A percentile compares a stretch with the other conserved stretches of the same genome.
Evolutionary conservation across 2,329 filamentous ascomycete species (phyloP).

Genomic region (Neocatenulostroma microsporum): DNA sequence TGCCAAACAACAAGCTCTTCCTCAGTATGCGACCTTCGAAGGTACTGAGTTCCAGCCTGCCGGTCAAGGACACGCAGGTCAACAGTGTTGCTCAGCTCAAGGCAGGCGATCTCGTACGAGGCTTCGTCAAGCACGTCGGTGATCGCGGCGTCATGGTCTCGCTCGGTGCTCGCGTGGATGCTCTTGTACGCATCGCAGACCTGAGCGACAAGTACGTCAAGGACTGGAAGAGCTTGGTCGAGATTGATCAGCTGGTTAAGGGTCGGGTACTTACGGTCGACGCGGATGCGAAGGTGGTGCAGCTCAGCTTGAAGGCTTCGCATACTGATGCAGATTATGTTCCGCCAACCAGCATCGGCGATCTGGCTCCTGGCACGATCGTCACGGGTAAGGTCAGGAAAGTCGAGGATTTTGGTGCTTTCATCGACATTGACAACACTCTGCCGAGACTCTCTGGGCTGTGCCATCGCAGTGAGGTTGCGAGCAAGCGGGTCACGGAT

Average conservation of each 20-base stretch:
- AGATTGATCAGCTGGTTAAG: slow-evolving; percentile 82
- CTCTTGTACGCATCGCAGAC: slow-evolving; percentile 76
- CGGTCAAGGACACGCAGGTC: slow-evolving; percentile 75
- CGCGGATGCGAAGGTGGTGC: slow-evolving; percentile 59
- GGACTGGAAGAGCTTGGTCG: slow-evolving; percentile 87
- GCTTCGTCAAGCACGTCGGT: slow-evolving; percentile 83
- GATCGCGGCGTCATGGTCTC: slow-evolving; percentile 85
- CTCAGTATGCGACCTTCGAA: slow-evolving; percentile 81
- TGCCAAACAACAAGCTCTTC: slow-evolving; percentile 72
- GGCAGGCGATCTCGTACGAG: slow-evolving; percentile 71
- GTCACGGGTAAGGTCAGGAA: slow-evolving; percentile 88
- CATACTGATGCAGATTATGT: slow-evolving; percentile 72
- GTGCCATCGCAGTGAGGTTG: slow-evolving; percentile 88
- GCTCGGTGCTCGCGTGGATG: slow-evolving; percentile 72
- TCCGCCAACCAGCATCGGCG: slow-evolving; percentile 63
- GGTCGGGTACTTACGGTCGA: slow-evolving; percentile 74
- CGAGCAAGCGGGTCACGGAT: slow-evolving; percentile 72
- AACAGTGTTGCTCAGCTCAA: slow-evolving; percentile 61
- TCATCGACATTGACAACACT: slow-evolving; percentile 82
- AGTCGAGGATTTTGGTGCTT: slow-evolving; percentile 91
- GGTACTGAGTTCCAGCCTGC: slow-evolving; percentile 75
- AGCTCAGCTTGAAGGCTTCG: slow-evolving; percentile 81
- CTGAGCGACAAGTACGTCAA: slow-evolving; percentile 87
- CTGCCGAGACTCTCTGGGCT: slow-evolving; percentile 76
- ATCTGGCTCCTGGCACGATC: slow-evolving; percentile 69